These are phyloP conservation scores for Xerocomellus chrysenteron DNA, from an alignment of 768 basidiomycete genomes.

Conservation along the genomic window DNA sequence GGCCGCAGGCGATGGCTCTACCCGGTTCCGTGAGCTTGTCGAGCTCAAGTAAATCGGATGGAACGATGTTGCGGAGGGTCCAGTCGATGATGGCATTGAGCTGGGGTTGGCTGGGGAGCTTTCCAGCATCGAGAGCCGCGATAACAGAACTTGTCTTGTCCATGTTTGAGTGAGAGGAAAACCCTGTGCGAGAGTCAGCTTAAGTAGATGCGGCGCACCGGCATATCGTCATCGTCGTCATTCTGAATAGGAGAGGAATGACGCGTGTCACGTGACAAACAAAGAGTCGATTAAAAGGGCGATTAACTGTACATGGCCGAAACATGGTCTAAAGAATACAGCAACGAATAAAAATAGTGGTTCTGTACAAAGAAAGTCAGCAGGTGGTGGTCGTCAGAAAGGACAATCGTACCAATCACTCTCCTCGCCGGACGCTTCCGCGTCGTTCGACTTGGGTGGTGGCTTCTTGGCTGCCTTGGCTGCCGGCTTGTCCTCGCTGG, in stretches of 20 bases:
- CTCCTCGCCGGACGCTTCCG: constrained; percentile 22
- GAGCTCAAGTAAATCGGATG: constrained; percentile 39
- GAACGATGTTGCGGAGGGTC: constrained; percentile 48
- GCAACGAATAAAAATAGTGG: constrained; percentile 5
- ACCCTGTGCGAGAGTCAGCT: background rate
- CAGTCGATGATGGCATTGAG: constrained; percentile 52
- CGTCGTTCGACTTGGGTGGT: constrained; percentile 21
- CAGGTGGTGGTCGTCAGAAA: background rate
- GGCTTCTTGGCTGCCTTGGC: constrained; percentile 14
- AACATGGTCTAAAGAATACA: constrained; percentile 9
- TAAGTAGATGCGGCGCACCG: background rate
- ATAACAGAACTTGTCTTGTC: constrained; percentile 60
- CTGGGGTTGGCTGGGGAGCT: constrained; percentile 65
- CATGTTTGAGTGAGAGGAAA: constrained; percentile 39
- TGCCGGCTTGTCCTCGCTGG: constrained; percentile 17
- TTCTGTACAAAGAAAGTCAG: constrained; percentile 6
- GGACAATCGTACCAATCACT: constrained; percentile 16
- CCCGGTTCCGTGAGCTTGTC: constrained; percentile 57
- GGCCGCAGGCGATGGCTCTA: constrained; percentile 45
- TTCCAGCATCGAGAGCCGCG: constrained; percentile 70
- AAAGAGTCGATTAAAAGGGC: background rate
- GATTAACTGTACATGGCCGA: background rate
- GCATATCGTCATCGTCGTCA: constrained; percentile 12
- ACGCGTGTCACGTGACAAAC: constrained; percentile 19
- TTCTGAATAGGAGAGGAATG: constrained; percentile 17